Evolutionary conservation across 129 eudicot species (phyloP), one percentile per base, ranked within the genome.

Genomic region (Chrysanthemum seticuspe): DNA sequence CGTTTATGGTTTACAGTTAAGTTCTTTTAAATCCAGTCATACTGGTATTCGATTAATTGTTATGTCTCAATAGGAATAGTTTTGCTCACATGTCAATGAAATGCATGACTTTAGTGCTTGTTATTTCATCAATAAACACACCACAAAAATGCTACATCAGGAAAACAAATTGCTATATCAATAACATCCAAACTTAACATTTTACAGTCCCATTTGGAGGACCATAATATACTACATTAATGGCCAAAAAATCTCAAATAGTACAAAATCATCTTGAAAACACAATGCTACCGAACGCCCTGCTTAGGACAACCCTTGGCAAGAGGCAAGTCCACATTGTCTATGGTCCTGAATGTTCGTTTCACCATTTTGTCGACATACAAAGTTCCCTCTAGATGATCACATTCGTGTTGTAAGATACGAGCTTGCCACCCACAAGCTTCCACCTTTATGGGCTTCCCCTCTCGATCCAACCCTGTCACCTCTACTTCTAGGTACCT

Each of bases 341-440:
- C 91, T 1, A 80, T 71, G 21, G 92, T 89, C 66, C 98, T 83
- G 50, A 92, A 92, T 2, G 95, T 89, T 78, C 91, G 78, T 11
- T 82, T 84, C 53, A 80, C 78, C 96, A 92, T 92, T 79, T 75
- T 85, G 80, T 92, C 96, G 5, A 92, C 96, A 66, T 89, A 92
- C 31, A 92, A 74, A 9, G 88, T 92, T 64, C 96, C 96, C 2
- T 87, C 97, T 53, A 92, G 64, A 80, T 92, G 96, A 75, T 92
- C 98, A 53, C 91, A 89, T 60, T 92, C 98, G 65, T 92, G 98
- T 81, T 92, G 98, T 66, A 92, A 85, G 18, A 92, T 92, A 15
- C 98, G 94, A 10, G 98, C 98, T 64, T 92, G 94, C 98, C 98
- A 92, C n/a, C 98, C 98, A 40, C 86, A 75, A 9, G 98, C 98